Evolutionary conservation across 202 grass and related monocot genomes (phyloP), one percentile per base, ranked within the genome.

Genomic region (Digitaria exilis): DNA sequence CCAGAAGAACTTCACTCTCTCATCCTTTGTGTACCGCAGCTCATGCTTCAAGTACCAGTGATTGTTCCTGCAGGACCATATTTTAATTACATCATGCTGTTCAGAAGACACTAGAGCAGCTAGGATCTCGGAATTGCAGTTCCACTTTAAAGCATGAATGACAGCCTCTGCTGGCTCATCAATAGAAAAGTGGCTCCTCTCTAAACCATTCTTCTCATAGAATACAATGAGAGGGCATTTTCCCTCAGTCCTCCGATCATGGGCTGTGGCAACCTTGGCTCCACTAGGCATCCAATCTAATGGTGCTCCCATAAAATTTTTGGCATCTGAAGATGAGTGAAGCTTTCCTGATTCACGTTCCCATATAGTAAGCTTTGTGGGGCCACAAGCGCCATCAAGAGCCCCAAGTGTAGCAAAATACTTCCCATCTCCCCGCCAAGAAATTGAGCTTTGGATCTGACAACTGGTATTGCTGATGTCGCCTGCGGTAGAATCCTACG

Each of bases 1-100:
- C 96, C 96, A 98, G 52, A 51, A 81, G 65, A 94, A 98, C 65
- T 35, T 94, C 56, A 90, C 85, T 34, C 76, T 69, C 69, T 98
- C 90, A 65, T 94, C 79, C 81, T 90, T 98, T 78, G 75, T 75
- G 78, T 92, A 98, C 51, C 74, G 86, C 35, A 93, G 81, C 72
- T 98, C 96, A 81, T 95, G 93, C 86, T 98, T 98, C 72, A 98
- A 88, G 84, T 96, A 98, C 93, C 96, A 98, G 85, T 84, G 93
- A 80, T 98, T 93, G 75, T 96, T 98, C 71, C 75, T 96, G 77
- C 91, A 98, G 29, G 88, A 92, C 89, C 89, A 98, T 79, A 98
- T 89, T 92, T 96, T 96, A 55, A 98, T 80, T 78, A 77, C 84
- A 90, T 95, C 89, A 85, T 95, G 91, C 52, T 90, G 80, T 10